A percentile compares a stretch with the other conserved stretches of the same genome.
Conservation (phyloP, 345 rosid species). For the Leavenworthia alabamica region DNA sequence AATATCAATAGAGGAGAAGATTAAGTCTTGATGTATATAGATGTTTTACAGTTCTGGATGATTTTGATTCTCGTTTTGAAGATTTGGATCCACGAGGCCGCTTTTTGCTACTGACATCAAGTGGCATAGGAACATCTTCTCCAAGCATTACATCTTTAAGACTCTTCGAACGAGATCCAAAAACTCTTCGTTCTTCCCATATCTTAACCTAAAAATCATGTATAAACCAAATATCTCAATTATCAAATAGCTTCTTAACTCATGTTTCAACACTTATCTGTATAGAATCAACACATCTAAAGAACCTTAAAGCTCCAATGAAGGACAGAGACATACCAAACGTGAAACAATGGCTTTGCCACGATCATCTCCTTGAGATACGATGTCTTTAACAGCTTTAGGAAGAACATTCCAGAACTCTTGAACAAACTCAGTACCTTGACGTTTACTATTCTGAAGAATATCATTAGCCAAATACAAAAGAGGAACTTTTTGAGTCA, state of each 20-base stretch:
- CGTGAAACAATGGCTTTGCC: conserved; percentile 74
- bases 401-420: conserved; percentile 98
- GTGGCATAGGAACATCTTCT: conserved; percentile 58
- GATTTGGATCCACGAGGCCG: conserved; percentile 73
- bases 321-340: conserved; percentile 40
- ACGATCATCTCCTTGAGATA: conserved; percentile 64
- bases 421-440: conserved; percentile 80
- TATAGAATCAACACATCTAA: not conserved
- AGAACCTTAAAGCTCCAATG: conserved; percentile 1
- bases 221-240: not conserved
- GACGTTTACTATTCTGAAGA: conserved; percentile 90
- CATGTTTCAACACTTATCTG: not conserved
- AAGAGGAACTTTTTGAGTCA: conserved; percentile 78
- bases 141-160: conserved; percentile 76
- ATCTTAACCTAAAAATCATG: conserved; percentile 55
- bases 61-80: conserved; percentile 72
- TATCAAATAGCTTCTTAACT: no score
- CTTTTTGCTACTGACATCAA: conserved; percentile 75
- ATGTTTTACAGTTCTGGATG: conserved; percentile 59
- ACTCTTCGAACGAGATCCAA: conserved; percentile 69
- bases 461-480: conserved; percentile 91
- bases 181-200: conserved; percentile 96
- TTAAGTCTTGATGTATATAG: not conserved
- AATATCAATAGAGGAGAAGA: not conserved
- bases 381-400: conserved; percentile 65